These are phyloP conservation scores for Eustoma russellianum DNA, from an alignment of 257 asterid genomes.

Conservation along the genomic window DNA sequence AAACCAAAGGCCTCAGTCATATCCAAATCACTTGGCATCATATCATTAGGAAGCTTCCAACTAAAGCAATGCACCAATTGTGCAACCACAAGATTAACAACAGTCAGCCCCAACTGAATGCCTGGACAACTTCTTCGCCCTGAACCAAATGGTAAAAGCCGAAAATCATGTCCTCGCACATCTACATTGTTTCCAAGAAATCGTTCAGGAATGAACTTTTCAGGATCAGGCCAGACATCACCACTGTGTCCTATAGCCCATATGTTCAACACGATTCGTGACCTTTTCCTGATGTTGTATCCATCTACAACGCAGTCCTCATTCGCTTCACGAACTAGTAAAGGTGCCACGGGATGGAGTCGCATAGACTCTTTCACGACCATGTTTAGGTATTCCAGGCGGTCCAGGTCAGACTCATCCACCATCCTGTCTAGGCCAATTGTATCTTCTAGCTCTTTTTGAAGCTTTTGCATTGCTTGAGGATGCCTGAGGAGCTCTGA, in stretches of 20 bases:
- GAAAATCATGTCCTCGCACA: slow-evolving; percentile 15
- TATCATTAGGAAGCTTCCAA: slow-evolving; percentile 16
- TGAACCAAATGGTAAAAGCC: slow-evolving; percentile 19
- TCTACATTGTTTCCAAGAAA: slow-evolving; percentile 10
- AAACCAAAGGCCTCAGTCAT: slow-evolving; percentile 23
- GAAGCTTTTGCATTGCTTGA: slow-evolving; percentile 13
- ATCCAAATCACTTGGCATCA: slow-evolving; percentile 17
- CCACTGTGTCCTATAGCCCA: slow-evolving; percentile 18
- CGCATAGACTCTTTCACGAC: slow-evolving; percentile 21
- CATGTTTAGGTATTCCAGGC: slow-evolving; percentile 13
- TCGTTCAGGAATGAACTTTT: slow-evolving; percentile 19
- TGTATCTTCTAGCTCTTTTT: slow-evolving; percentile 16
- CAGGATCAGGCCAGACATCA: slow-evolving; percentile 20
- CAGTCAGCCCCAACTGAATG: slow-evolving; percentile 15
- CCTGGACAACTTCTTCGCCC: slow-evolving; percentile 27
- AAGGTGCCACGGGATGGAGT: slow-evolving; percentile 23
- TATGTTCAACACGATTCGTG: slow-evolving; percentile 8
- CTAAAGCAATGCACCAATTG: slow-evolving; percentile 24
- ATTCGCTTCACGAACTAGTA: slow-evolving; percentile 13
- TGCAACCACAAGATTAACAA: slow-evolving; percentile 14
- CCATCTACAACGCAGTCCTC: slow-evolving; percentile 20
- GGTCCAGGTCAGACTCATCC: slow-evolving; percentile 19
- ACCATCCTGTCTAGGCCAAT: slow-evolving; percentile 14
- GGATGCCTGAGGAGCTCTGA: slow-evolving; percentile 24
- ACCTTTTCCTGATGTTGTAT: slow-evolving; percentile 7